Conservation (phyloP, 495 filamentous ascomycete genomes). For the Neurospora tetraspora region DNA sequence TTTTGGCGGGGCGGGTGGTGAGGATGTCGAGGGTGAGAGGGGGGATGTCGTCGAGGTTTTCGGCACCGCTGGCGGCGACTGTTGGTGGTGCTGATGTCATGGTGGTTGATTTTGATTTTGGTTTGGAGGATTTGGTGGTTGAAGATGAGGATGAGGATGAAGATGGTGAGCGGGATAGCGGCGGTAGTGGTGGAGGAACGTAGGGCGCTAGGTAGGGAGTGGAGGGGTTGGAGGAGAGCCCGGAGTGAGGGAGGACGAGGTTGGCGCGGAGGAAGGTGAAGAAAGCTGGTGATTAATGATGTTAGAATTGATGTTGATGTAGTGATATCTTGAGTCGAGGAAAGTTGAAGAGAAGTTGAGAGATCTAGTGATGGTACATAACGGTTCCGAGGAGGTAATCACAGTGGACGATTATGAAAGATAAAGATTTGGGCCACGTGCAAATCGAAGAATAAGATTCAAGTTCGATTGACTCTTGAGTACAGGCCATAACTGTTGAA, state of each 20-base stretch:
- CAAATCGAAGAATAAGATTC: not conserved
- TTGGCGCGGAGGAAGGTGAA: constrained; percentile 48
- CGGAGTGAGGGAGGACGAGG: constrained; percentile 38
- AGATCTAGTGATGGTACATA: not conserved
- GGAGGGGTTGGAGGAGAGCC: constrained; percentile 27
- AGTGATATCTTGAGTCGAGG: not conserved
- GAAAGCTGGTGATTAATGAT: constrained; percentile 32
- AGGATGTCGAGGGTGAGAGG: constrained; percentile 30
- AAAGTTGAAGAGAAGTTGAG: not conserved
- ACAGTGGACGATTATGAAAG: not conserved
- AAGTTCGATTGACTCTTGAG: not conserved
- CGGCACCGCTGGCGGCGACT: constrained; percentile 4
- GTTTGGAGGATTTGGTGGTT: not conserved
- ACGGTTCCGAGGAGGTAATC: not conserved
- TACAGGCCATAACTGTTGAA: constrained; percentile 1
- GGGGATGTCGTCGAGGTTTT: constrained; percentile 27
- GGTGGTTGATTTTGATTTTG: not conserved
- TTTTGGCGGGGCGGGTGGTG: constrained; percentile 25
- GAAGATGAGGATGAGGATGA: not conserved
- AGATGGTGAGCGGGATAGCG: not conserved
- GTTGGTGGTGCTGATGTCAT: not conserved
- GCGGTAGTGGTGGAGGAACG: constrained; percentile 7
- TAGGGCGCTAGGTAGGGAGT: constrained; percentile 33
- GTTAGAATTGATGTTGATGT: constrained; percentile 2
- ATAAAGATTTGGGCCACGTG: not conserved